Conservation (phyloP, 192 early-diverging fungal species). For the Coemansia sp. region DNA sequence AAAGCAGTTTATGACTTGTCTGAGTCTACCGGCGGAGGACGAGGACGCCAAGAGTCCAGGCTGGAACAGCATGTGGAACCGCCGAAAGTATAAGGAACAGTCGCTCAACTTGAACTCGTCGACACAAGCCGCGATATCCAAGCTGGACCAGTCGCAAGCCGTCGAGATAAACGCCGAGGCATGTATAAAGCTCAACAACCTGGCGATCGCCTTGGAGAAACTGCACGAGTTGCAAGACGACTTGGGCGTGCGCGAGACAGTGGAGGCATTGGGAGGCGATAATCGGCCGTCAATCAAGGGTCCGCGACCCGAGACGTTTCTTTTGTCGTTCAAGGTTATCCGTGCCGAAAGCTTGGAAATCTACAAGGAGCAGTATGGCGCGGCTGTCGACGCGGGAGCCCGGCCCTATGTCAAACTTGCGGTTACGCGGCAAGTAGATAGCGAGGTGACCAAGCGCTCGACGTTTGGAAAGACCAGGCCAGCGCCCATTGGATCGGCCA, state of each 20-base stretch:
- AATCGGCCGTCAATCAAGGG: constrained; percentile 40
- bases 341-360: constrained; percentile 68
- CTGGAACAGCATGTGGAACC: constrained; percentile 54
- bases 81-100: constrained; percentile 57
- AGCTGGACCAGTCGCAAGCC: constrained; percentile 45
- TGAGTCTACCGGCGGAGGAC: constrained; percentile 21
- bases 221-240: constrained; percentile 54
- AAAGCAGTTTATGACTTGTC: constrained; percentile 44
- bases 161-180: constrained; percentile 43
- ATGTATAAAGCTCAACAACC: constrained; percentile 57
- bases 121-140: constrained; percentile 38
- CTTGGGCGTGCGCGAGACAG: constrained; percentile 39
- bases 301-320: constrained; percentile 30
- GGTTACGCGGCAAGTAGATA: constrained; percentile 45
- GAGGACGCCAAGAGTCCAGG: constrained; percentile 23
- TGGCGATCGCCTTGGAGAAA: constrained; percentile 42
- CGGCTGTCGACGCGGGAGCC: constrained; percentile 29
- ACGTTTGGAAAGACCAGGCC: constrained; percentile 64
- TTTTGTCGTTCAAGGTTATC: constrained; percentile 74
- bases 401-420: constrained; percentile 70
- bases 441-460: constrained; percentile 59
- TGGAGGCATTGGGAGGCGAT: constrained; percentile 46
- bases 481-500: constrained; percentile 40
- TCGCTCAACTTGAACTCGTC: constrained; percentile 35
- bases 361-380: constrained; percentile 61